Conservation (phyloP, 257 asterid genomes). For the Fraxinus pennsylvanica region DNA sequence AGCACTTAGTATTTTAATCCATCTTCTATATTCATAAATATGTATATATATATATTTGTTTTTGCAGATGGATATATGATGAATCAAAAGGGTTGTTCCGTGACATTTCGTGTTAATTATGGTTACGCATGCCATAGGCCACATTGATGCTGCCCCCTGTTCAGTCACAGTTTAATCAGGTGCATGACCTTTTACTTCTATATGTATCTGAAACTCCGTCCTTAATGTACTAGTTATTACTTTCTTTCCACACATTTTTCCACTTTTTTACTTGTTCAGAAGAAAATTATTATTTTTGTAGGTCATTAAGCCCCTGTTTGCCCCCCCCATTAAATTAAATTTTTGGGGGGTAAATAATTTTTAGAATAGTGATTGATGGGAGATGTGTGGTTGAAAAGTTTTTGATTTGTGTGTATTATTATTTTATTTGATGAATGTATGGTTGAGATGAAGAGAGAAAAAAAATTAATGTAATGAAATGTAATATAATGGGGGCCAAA, state of each 20-base stretch:
- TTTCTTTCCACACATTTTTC: not conserved
- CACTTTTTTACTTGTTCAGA: not conserved
- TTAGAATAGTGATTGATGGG: no score
- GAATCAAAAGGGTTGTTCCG: constrained; percentile 87
- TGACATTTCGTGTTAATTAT: constrained; percentile 63
- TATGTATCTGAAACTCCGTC: not conserved
- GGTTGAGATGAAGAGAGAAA: no score
- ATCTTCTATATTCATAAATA: not conserved
- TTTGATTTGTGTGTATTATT: no score
- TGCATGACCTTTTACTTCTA: not conserved
- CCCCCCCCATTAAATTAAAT: no score
- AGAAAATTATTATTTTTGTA: no score
- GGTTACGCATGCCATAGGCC: constrained; percentile 19
- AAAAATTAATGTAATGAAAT: no score
- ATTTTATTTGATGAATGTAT: no score
- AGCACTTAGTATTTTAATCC: not conserved
- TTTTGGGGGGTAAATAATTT: no score
- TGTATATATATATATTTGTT: not conserved
- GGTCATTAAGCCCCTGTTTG: not conserved
- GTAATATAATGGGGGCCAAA: no score
- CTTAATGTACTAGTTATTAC: not conserved
- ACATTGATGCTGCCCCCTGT: constrained; percentile 5
- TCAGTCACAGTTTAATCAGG: constrained; percentile 21
- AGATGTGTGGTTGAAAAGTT: no score
- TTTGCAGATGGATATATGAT: constrained; percentile 91